Base-by-base conservation (phyloP, 2,329 filamentous ascomycete genomes). In the Aspergillus hortae region DNA sequence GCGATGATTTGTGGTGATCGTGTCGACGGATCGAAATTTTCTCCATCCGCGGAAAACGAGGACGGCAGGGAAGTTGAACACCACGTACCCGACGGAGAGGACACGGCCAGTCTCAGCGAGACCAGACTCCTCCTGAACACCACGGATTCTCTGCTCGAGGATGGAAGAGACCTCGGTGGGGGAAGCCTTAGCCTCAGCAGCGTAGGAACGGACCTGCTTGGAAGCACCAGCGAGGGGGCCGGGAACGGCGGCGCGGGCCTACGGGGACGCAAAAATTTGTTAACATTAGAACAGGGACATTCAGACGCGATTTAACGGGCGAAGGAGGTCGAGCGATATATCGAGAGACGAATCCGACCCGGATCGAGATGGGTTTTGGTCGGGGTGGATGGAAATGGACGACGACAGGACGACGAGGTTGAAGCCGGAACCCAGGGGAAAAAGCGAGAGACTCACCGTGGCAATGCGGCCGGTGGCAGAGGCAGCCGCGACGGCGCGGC, bases 131-230 rank as follows among this genome's bases (percentile, higher is more conserved):
- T 97, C 94, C 80, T 95, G 89, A 67, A 97, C 90, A 83, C 94
- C 94, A 75, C 94, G 90, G 74, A 99, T 99, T 80, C 92, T 86
- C 86, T 97, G 92, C 84, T 97, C 94, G 74, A 99, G 89, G 78
- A 99, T 97, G 68, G 92, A 96, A 67, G 94, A 97, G 70, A 97
- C 92, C 84, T 99, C 94, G 71, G 92, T 99, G 68, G 94, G 94
- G 56, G 91, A 79, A 70, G 94, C 91, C 85, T 97, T 97, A 67
- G 90, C 88, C 72, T 95, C 92, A 78, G 87, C 80, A 74, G 90
- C 92, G 80, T 96, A 97, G 78, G 84, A 84, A 80, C 94, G 90
- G 76, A 86, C 77, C 75, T 89, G 85, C 75, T 87, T 81, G 66
- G 84, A 79, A 67, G 80, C 78, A 70, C 83, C 80, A 81, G 85